Base-by-base conservation (phyloP, 1,284 basidiomycete species). In the Sporisorium reilianum region DNA sequence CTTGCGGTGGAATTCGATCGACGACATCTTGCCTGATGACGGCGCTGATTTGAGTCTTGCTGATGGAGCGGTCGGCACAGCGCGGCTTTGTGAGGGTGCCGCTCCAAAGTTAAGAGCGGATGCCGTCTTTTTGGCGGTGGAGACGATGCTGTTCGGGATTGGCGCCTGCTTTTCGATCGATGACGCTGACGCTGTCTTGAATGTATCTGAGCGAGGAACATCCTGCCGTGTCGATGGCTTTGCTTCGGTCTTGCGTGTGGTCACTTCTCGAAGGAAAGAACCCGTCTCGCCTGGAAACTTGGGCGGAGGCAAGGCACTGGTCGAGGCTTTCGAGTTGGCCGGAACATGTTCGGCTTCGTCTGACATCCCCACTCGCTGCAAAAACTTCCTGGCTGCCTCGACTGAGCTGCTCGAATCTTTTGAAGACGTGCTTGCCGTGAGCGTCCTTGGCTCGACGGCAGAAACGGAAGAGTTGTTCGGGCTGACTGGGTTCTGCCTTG, bases 1-100 rank as follows among this genome's bases (percentile, higher is more conserved):
- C 25, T 52, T 64, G 20, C 66, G 64, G 20, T 74, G 60, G 36
- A 74, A 78, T 26, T 77, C 77, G 28, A 74, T 63, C 14, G 72
- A 60, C 14, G 63, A 58, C 44, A 71, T 50, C 25, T 50, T 66
- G 10, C 30, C 32, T 9, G 44, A 11, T 2, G 34, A n/a, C 8
- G 36, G 1, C 20, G n/a, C 41, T 2, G 25, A 5, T 44, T 20
- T 22, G 3, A 32, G 42, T 18, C 14, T 44, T 2, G 26, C 5
- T 25, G 41, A 62, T 9, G 30, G 49, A 10, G 23, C n/a, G 2
- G 44, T 20, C 18, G 32, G 8, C 3, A 10, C 22, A 6, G 20
- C 22, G 9, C 30, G 36, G 41, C 3, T 36, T 22, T 20, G 55
- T 0, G 52, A 41, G 4, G 62, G 9, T 10, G 50, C 46, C 16